These are phyloP conservation scores for Articulospora tetracladia DNA, from an alignment of 495 filamentous ascomycete genomes.

Conservation along the genomic window DNA sequence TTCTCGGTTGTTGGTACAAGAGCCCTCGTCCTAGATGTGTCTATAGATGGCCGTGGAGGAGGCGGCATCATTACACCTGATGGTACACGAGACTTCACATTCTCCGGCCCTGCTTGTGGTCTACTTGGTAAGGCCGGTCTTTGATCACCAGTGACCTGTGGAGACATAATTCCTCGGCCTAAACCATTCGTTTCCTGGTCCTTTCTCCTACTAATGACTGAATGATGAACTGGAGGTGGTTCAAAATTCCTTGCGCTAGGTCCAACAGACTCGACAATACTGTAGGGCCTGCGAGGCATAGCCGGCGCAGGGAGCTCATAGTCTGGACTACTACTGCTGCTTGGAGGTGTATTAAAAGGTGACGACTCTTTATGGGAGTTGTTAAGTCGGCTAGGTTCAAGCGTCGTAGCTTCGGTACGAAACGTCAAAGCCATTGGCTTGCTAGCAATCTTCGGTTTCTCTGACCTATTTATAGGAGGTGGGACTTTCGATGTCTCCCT, in stretches of 20 bases:
- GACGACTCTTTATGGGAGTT: slow-evolving; percentile 55
- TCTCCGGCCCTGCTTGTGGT: slow-evolving; percentile 33
- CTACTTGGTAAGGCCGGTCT: slow-evolving; percentile 61
- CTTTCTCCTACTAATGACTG: slow-evolving; percentile 28
- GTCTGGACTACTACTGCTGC: slow-evolving; percentile 61
- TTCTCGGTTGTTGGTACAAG: slow-evolving; percentile 4
- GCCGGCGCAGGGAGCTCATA: slow-evolving; percentile 36
- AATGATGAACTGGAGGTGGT: slow-evolving; percentile 46
- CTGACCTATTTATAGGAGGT: slow-evolving; percentile 73
- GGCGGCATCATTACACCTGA: slow-evolving; percentile 32
- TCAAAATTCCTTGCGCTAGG: slow-evolving; percentile 30
- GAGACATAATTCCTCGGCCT: slow-evolving; percentile 25
- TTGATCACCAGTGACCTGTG: slow-evolving; percentile 39
- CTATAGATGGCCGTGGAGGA: slow-evolving; percentile 40
- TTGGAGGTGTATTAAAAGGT: slow-evolving; percentile 88
- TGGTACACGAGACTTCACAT: slow-evolving; percentile 20
- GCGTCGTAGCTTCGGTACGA: slow-evolving; percentile 22
- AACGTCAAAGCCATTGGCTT: slow-evolving; percentile 35
- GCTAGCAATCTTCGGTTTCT: slow-evolving; percentile 70
- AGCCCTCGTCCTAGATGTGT: slow-evolving; percentile 23
- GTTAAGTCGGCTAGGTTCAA: slow-evolving; percentile 14
- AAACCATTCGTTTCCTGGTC: slow-evolving; percentile 35
- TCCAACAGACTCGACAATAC: slow-evolving; percentile 10
- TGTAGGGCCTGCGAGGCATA: slow-evolving; percentile 31
- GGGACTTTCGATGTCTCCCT: slow-evolving; percentile 47